A percentile compares a stretch with the other conserved stretches of the same genome.
Evolutionary conservation across 306 rosid genomes (phyloP).

Genomic region (Gastrolobium bilobum): DNA sequence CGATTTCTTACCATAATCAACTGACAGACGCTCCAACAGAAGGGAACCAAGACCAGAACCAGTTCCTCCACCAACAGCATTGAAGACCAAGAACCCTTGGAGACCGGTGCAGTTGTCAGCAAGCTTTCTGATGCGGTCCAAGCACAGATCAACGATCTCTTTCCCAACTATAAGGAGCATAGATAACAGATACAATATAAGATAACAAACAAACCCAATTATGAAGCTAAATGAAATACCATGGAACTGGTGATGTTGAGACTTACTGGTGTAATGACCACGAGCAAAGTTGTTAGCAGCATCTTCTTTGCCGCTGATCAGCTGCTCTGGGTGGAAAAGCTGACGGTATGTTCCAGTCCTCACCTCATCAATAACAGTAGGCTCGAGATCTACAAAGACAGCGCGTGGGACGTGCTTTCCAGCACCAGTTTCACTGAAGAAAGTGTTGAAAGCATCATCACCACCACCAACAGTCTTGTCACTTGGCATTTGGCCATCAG

Average conservation of each 20-base stretch:
- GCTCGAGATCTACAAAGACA: conserved; percentile 88
- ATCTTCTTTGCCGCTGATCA: conserved; percentile 93
- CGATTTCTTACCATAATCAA: conserved; percentile 92
- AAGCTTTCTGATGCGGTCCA: conserved; percentile 92
- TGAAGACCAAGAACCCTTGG: conserved; percentile 91
- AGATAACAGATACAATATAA: background rate
- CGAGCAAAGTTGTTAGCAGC: conserved; percentile 99
- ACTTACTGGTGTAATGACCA: conserved; percentile 88
- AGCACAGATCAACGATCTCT: conserved; percentile 91
- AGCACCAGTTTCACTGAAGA: conserved; percentile 94
- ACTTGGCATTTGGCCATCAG: conserved; percentile 95
- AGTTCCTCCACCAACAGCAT: conserved; percentile 97
- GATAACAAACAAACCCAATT: background rate
- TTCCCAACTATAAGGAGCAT: conserved; percentile 68
- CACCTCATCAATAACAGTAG: conserved; percentile 94
- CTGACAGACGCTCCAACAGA: conserved; percentile 86
- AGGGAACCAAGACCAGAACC: conserved; percentile 96
- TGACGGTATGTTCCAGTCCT: conserved; percentile 92
- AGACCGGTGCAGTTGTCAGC: conserved; percentile 97
- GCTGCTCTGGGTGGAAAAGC: conserved; percentile 95
- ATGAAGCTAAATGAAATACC: background rate
- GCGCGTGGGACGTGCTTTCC: conserved; percentile 94
- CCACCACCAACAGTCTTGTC: conserved; percentile 88
- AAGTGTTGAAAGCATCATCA: conserved; percentile 93
- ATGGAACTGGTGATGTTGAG: background rate